Evolutionary conservation across 805 yeast genomes (phyloP).

Genomic region (Candida montana): DNA sequence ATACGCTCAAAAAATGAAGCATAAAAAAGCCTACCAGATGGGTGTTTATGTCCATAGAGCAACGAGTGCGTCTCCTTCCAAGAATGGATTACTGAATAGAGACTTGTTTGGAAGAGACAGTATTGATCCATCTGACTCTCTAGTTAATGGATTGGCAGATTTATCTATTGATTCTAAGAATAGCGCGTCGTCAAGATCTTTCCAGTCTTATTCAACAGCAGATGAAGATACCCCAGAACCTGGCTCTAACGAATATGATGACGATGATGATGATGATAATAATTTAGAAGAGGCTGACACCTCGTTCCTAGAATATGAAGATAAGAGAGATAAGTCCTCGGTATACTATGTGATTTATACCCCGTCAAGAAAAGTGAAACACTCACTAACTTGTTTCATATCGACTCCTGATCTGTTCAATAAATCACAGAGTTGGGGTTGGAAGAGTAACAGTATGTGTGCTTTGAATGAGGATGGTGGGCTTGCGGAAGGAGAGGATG

Average conservation of each 20-base stretch:
- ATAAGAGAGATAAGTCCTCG: conserved; percentile 38
- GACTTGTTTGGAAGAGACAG: conserved; percentile 26
- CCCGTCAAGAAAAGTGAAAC: conserved; percentile 42
- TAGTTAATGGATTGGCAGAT: conserved; percentile 9
- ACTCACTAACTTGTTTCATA: conserved; percentile 46
- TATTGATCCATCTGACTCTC: conserved; percentile 7
- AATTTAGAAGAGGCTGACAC: conserved; percentile 11
- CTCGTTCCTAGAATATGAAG: conserved; percentile 39
- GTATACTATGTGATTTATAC: conserved; percentile 52
- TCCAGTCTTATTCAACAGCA: conserved; percentile 19
- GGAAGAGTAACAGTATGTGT: conserved; percentile 54
- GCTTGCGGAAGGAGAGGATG: conserved; percentile 38
- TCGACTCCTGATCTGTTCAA: conserved; percentile 50
- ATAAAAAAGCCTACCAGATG: conserved; percentile 41
- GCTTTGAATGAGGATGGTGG: conserved; percentile 45
- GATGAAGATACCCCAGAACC: conserved; percentile 26
- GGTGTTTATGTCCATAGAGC: conserved; percentile 56
- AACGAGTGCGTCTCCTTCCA: conserved; percentile 31
- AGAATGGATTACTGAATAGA: conserved; percentile 35
- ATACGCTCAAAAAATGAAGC: conserved; percentile 44
- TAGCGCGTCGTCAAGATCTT: conserved; percentile 3
- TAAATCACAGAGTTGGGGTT: conserved; percentile 56
- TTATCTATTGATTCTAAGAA: conserved; percentile 9
- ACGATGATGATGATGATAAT: conserved; percentile 9
- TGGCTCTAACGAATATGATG: conserved; percentile 17